These are phyloP conservation scores for Pneumocystis carinii DNA, from an alignment of 1,139 yeast genomes.

Conservation along the genomic window DNA sequence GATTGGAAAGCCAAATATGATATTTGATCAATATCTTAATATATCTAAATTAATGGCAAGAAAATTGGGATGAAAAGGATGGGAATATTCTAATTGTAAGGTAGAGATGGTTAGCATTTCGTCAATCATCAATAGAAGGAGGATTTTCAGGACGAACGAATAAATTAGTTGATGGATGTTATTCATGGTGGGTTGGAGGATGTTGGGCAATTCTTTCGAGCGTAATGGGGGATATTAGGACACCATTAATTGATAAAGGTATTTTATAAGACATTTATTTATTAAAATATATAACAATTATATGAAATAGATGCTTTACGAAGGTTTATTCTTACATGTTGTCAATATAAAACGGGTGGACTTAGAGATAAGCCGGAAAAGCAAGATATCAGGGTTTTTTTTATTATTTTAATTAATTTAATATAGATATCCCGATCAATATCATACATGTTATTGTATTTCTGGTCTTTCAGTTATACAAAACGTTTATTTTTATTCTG, in stretches of 20 bases:
- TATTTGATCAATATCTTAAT: constrained; percentile 20
- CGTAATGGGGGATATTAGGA: constrained; percentile 21
- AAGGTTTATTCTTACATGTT: constrained; percentile 56
- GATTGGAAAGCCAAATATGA: constrained; percentile 26
- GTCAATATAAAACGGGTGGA: constrained; percentile 63
- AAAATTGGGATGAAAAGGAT: constrained; percentile 8
- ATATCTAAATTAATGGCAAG: constrained; percentile 9
- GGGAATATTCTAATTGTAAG: not conserved
- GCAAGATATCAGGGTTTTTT: constrained; percentile 11
- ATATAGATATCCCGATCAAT: constrained; percentile 45
- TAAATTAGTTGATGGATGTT: constrained; percentile 91
- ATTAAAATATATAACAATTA: not conserved
- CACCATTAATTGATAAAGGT: not conserved
- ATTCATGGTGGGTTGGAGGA: constrained; percentile 92
- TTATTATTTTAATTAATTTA: not conserved
- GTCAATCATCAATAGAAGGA: constrained; percentile 64
- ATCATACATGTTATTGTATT: constrained; percentile 77
- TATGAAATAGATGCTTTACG: constrained; percentile 37
- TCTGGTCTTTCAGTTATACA: constrained; percentile 65
- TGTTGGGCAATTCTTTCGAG: constrained; percentile 30
- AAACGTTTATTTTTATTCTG: constrained; percentile 27
- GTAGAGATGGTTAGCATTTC: constrained; percentile 45
- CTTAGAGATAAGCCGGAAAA: constrained; percentile 78
- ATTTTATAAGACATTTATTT: constrained; percentile 16
- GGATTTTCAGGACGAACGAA: constrained; percentile 84